These are phyloP conservation scores for Diplodia scrobiculata DNA, from an alignment of 2,329 filamentous ascomycete species.

Conservation along the genomic window DNA sequence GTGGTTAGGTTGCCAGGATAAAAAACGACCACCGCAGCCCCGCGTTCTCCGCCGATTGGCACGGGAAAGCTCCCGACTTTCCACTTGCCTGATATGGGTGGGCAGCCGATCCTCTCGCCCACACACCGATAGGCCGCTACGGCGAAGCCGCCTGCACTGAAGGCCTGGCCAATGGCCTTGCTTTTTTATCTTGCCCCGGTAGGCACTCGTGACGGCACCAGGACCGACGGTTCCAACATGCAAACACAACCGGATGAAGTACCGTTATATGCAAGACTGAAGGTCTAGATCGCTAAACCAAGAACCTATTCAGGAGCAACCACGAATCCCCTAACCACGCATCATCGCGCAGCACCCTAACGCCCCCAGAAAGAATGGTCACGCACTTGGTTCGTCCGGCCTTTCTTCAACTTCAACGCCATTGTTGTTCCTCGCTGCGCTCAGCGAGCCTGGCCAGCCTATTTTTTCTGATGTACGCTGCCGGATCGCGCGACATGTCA, in stretches of 20 bases:
- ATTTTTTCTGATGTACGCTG: neutral
- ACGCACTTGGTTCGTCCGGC: neutral
- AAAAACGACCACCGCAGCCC: too few relatives aligned
- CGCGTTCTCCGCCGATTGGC: too few relatives aligned
- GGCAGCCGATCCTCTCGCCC: too few relatives aligned
- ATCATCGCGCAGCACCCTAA: neutral
- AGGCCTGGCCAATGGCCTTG: too few relatives aligned
- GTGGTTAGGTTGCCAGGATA: too few relatives aligned
- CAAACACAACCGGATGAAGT: neutral
- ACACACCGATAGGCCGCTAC: too few relatives aligned
- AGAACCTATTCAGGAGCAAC: neutral
- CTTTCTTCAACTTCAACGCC: neutral
- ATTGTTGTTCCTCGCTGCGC: too few relatives aligned
- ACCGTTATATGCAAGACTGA: neutral
- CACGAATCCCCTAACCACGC: neutral
- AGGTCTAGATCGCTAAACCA: neutral
- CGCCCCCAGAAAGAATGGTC: neutral
- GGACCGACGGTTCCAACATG: neutral
- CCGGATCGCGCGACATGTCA: neutral
- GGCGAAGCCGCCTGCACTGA: too few relatives aligned
- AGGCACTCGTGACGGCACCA: neutral
- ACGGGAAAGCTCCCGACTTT: too few relatives aligned
- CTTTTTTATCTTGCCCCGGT: too few relatives aligned
- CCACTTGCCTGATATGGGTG: too few relatives aligned
- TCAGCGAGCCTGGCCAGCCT: neutral